Evolutionary conservation across 176 grass and related monocot species (phyloP).

Genomic region (Oropetium thomaeum): DNA sequence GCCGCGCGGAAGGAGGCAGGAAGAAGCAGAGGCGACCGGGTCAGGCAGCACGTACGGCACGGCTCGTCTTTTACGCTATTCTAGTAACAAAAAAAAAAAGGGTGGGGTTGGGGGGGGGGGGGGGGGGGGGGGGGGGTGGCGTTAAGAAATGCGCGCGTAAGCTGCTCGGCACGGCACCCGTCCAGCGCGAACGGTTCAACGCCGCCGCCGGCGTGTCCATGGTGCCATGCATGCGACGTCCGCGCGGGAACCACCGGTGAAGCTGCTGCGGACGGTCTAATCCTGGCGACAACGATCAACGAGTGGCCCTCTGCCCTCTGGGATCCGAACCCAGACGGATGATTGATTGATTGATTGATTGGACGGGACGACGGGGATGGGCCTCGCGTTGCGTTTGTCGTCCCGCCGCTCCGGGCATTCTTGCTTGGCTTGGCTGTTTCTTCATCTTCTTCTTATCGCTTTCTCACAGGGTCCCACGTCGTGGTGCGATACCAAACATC

Average conservation of each 20-base stretch:
- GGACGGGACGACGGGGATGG: slow-evolving; percentile 15
- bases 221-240: not conserved
- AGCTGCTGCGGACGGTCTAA: not conserved
- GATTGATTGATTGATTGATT: slow-evolving; percentile 13
- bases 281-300: not conserved
- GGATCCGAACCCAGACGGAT: not conserved
- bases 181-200: slow-evolving; percentile 27
- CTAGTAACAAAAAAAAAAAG: too few species aligned
- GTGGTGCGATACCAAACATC: too few species aligned
- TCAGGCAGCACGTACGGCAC: not conserved
- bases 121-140: too few species aligned
- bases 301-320: not conserved
- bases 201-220: not conserved
- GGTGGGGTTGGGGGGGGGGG: too few species aligned
- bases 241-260: not conserved
- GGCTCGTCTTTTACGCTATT: too few species aligned
- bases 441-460: too few species aligned
- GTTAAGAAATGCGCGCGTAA: not conserved
- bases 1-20: slow-evolving; percentile 26
- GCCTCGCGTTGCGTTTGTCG: slow-evolving; percentile 6
- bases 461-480: not conserved
- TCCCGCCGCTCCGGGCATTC: not conserved
- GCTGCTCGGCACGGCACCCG: not conserved
- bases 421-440: too few species aligned
- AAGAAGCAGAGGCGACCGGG: slow-evolving; percentile 12